Percentiles rank a stretch among this genome's conserved stretches.
phyloP scores from a whole-genome alignment of 768 basidiomycete species.

The Auricularia sp. region DNA sequence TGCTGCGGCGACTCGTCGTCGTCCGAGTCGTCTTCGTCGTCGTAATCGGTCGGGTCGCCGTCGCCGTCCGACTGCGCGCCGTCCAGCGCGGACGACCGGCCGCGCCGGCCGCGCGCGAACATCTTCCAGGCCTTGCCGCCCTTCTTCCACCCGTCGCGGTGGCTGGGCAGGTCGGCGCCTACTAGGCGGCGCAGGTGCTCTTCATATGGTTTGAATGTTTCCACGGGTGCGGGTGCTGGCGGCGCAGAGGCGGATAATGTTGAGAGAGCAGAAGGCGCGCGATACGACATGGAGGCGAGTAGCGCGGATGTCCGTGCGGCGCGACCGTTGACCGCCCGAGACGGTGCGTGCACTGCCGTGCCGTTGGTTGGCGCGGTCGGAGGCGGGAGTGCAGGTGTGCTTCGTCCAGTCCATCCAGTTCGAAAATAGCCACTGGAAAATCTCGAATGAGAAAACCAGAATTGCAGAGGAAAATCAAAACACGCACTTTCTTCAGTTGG shows the following conservation, averaged over 20 bases:
- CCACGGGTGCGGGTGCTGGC: neutral
- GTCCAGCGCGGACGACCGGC: constrained; percentile 20
- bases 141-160: constrained; percentile 59
- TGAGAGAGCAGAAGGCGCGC: neutral
- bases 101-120: constrained; percentile 35
- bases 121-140: constrained; percentile 55
- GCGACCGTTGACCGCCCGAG: neutral
- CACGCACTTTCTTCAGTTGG: constrained; percentile 37
- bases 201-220: constrained; percentile 29
- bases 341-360: neutral
- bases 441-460: neutral
- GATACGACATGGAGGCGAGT: constrained; percentile 1
- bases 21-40: constrained; percentile 9
- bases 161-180: constrained; percentile 61
- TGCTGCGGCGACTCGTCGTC: constrained; percentile 19
- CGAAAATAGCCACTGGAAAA: constrained; percentile 54
- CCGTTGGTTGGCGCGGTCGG: neutral
- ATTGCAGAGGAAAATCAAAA: constrained; percentile 7
- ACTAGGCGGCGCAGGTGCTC: constrained; percentile 50
- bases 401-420: constrained; percentile 42
- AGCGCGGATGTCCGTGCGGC: neutral
- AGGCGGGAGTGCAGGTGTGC: neutral
- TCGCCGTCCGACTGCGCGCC: constrained; percentile 8
- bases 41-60: constrained; percentile 12
- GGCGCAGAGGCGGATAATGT: neutral